These are phyloP conservation scores for Pseudonitzschia pungens DNA, from an alignment of 108 stramenopile species.

Conservation along the genomic window DNA sequence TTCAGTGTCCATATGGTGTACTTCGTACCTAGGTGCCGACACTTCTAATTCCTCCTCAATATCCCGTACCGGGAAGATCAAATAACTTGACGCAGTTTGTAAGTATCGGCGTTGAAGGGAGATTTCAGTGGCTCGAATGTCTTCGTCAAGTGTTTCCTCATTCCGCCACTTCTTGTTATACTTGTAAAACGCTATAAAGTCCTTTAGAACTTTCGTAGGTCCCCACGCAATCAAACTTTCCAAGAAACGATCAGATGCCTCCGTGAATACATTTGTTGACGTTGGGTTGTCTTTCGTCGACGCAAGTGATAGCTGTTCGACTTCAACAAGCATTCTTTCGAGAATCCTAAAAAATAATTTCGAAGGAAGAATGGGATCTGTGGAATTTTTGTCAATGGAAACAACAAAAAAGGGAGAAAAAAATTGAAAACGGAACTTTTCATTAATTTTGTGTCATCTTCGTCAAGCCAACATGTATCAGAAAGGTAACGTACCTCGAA, in stretches of 20 bases:
- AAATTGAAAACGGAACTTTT: too few relatives aligned
- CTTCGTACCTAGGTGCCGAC: conserved; percentile 23
- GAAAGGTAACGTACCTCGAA: conserved; percentile 50
- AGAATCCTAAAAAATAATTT: conserved; percentile 61
- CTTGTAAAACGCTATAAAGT: conserved; percentile 57
- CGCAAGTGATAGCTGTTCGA: conserved; percentile 24
- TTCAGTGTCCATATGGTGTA: conserved; percentile 24
- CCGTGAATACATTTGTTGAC: conserved; percentile 13
- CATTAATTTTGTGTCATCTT: neutral
- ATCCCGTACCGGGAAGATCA: conserved; percentile 28
- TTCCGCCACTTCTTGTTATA: conserved; percentile 18
- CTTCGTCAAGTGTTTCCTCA: conserved; percentile 14
- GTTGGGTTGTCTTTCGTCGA: neutral
- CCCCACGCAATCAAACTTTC: conserved; percentile 74
- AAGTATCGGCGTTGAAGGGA: conserved; percentile 33
- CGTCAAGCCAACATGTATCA: neutral
- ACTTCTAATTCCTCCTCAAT: conserved; percentile 1
- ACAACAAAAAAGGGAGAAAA: neutral
- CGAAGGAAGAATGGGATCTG: conserved; percentile 67
- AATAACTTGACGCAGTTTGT: conserved; percentile 35
- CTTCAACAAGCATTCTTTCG: conserved; percentile 61
- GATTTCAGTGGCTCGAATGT: conserved; percentile 17
- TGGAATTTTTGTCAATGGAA: neutral
- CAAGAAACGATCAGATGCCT: conserved; percentile 66
- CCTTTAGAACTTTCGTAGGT: conserved; percentile 59